Percentiles rank a stretch among this genome's conserved stretches.
Evolutionary conservation across 129 eudicot species (phyloP).

Genomic region (Scalesia atractyloides): DNA sequence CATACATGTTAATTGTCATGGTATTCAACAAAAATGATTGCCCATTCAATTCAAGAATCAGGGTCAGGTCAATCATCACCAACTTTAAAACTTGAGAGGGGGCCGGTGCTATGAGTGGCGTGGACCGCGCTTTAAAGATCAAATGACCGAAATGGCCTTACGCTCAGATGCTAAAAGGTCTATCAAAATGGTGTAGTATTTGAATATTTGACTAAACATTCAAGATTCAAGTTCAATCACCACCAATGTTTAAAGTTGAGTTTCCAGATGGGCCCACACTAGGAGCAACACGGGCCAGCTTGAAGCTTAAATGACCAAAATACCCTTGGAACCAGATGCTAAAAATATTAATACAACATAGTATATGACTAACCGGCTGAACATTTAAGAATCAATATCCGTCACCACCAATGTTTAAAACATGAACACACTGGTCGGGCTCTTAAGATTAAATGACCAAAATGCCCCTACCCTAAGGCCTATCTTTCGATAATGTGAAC

Average conservation of each 20-base stretch:
- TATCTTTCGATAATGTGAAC: background rate
- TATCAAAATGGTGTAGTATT: background rate
- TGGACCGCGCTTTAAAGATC: background rate
- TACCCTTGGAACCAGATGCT: background rate
- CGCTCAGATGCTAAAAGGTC: background rate
- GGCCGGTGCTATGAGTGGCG: background rate
- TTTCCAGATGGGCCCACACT: background rate
- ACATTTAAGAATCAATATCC: slow-evolving; percentile 35
- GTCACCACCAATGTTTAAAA: slow-evolving; percentile 29
- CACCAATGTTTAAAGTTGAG: too few relatives aligned
- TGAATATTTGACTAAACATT: too few relatives aligned
- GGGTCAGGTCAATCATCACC: slow-evolving; percentile 42
- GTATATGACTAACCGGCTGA: slow-evolving; percentile 7
- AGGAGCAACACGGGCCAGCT: background rate
- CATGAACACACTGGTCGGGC: background rate
- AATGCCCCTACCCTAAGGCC: slow-evolving; percentile 6
- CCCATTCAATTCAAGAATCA: background rate
- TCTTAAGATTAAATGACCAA: slow-evolving; percentile 13
- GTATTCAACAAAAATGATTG: background rate
- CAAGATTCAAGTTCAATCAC: background rate
- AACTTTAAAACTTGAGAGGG: slow-evolving; percentile 18
- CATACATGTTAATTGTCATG: background rate
- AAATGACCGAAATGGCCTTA: background rate
- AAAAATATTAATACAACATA: background rate
- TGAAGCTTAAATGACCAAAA: slow-evolving; percentile 13